Conservation (phyloP, 352 stramenopile genomes). For the Phytophthora crassamura region DNA sequence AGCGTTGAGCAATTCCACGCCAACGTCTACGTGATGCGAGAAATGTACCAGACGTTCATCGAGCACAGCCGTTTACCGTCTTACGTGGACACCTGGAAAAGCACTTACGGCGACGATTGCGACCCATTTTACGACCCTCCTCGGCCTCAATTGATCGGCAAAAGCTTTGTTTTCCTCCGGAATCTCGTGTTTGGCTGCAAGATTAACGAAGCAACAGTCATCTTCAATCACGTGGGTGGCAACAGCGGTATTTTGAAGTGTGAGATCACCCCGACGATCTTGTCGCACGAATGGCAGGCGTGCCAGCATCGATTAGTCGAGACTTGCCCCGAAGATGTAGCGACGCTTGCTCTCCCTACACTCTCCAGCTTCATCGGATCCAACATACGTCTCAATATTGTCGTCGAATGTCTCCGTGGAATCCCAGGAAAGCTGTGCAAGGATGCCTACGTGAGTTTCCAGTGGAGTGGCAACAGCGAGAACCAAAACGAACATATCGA, state of each 20-base stretch:
- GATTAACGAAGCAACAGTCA: constrained; percentile 58
- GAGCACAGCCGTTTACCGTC: constrained; percentile 62
- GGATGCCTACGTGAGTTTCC: constrained; percentile 64
- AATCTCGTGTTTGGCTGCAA: constrained; percentile 73
- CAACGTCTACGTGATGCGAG: constrained; percentile 84
- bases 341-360: constrained; percentile 46
- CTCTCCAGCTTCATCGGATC: constrained; percentile 54
- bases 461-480: constrained; percentile 36
- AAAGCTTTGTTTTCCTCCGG: constrained; percentile 68
- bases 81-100: constrained; percentile 43
- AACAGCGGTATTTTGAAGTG: constrained; percentile 55
- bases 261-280: constrained; percentile 64
- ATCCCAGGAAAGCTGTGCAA: constrained; percentile 84
- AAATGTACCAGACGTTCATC: constrained; percentile 91
- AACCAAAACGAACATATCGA: constrained; percentile 29
- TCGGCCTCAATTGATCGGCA: constrained; percentile 75
- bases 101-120: constrained; percentile 40
- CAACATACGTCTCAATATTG: constrained; percentile 64
- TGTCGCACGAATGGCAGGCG: constrained; percentile 83
- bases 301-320: constrained; percentile 69
- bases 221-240: constrained; percentile 59
- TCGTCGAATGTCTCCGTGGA: constrained; percentile 55
- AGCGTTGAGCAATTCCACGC: constrained; percentile 82
- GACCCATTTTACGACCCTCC: constrained; percentile 87
- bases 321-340: constrained; percentile 52